Evolutionary conservation across 441 rosid species (phyloP).

Genomic region (Metrosideros polymorpha): DNA sequence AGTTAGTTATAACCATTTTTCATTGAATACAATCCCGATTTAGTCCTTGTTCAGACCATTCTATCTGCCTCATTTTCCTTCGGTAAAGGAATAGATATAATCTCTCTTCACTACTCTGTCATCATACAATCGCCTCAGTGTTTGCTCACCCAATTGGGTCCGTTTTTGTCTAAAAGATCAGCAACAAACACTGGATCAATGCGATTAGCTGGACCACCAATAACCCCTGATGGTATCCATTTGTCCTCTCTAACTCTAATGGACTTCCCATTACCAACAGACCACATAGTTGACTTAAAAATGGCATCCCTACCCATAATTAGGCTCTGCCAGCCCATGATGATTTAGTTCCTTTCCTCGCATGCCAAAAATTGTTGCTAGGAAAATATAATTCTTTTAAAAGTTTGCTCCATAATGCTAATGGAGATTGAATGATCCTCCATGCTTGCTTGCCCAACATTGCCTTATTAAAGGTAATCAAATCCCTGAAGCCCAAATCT

Average conservation of each 20-base stretch:
- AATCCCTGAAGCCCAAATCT: not conserved
- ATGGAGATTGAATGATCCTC: accelerated
- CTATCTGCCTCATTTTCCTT: too few relatives aligned
- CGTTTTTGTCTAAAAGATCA: too few relatives aligned
- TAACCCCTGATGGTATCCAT: not conserved
- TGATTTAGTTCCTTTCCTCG: accelerated
- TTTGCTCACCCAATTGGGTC: too few relatives aligned
- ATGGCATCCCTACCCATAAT: not conserved
- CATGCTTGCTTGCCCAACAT: not conserved
- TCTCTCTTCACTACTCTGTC: too few relatives aligned
- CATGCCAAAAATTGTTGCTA: accelerated
- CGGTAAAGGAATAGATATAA: too few relatives aligned
- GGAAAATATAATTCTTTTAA: not conserved
- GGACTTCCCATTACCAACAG: not conserved
- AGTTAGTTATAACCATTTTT: too few relatives aligned
- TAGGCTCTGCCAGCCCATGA: not conserved
- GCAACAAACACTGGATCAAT: too few relatives aligned
- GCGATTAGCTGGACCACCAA: too few relatives aligned
- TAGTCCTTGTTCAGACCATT: too few relatives aligned
- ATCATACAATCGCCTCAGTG: too few relatives aligned
- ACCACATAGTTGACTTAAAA: not conserved
- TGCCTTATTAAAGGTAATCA: not conserved
- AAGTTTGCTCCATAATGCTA: not conserved
- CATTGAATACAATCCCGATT: too few relatives aligned
- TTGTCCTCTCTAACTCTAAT: not conserved